Conservation (phyloP, 345 rosid genomes). For the Eutrema yunnanense region DNA sequence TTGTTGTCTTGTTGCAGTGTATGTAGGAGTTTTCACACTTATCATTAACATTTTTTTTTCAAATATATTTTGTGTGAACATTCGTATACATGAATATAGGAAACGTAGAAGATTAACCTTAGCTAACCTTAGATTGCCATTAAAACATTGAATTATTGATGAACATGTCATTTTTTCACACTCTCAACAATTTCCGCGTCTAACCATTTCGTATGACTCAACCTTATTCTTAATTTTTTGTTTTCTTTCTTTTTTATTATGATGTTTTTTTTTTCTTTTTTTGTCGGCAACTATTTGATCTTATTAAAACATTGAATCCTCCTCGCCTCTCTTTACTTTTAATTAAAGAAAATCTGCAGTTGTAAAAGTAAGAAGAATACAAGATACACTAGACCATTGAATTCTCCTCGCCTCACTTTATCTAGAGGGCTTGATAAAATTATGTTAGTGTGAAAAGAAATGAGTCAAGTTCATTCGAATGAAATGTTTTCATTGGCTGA, state of each 20-base stretch:
- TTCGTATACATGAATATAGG: background rate
- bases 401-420: too few species aligned
- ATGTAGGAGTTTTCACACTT: slow-evolving; percentile 7
- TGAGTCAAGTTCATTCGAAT: too few species aligned
- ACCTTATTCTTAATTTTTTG: background rate
- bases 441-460: too few species aligned
- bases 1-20: slow-evolving; percentile 24
- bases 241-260: background rate
- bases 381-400: too few species aligned
- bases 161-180: slow-evolving; percentile 22
- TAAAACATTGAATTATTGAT: slow-evolving; percentile 27
- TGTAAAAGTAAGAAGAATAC: background rate
- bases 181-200: slow-evolving; percentile 15
- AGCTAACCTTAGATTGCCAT: slow-evolving; percentile 29
- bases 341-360: background rate
- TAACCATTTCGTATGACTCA: slow-evolving; percentile 5
- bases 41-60: background rate
- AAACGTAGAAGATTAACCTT: slow-evolving; percentile 8
- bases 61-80: slow-evolving; percentile 15
- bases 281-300: slow-evolving; percentile 17
- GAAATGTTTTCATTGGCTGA: too few species aligned
- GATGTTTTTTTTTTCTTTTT: background rate
- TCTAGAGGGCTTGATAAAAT: too few species aligned
- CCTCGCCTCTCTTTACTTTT: background rate
- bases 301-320: background rate